These are phyloP conservation scores for Epichloe scottii DNA, from an alignment of 2,329 filamentous ascomycete genomes.

Conservation along the genomic window DNA sequence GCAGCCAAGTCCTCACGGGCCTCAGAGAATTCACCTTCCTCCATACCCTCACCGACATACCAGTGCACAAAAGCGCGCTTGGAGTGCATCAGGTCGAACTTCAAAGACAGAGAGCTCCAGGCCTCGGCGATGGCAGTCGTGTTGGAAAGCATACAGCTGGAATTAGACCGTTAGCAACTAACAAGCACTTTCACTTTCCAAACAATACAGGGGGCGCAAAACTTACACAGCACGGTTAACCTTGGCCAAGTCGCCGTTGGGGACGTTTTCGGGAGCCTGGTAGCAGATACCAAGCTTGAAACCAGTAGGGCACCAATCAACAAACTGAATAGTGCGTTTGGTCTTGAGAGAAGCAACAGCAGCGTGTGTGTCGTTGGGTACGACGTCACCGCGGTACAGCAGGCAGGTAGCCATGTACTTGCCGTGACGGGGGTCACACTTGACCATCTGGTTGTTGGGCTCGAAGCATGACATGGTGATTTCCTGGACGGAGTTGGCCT, in stretches of 20 bases:
- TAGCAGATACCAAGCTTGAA: constrained; percentile 99
- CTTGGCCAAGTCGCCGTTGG: constrained; percentile 93
- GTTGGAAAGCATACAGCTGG: constrained; percentile 94
- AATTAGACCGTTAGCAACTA: constrained; percentile 12
- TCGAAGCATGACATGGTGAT: constrained; percentile 99
- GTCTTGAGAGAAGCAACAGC: constrained; percentile 96
- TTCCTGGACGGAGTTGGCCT: constrained; percentile 96
- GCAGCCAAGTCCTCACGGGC: constrained; percentile 97
- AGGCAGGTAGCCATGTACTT: constrained; percentile 99
- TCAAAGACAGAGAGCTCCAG: constrained; percentile 90
- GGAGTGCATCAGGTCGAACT: constrained; percentile 99
- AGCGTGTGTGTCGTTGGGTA: constrained; percentile 86
- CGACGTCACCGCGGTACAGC: constrained; percentile 96
- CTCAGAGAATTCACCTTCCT: constrained; percentile 99
- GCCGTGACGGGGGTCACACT: constrained; percentile 95
- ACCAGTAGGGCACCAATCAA: constrained; percentile 99
- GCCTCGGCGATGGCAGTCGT: constrained; percentile 97
- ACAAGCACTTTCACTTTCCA: neutral
- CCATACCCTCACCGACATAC: constrained; percentile 99
- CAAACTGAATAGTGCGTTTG: constrained; percentile 98
- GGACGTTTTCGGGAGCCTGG: constrained; percentile 91
- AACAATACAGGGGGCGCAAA: neutral
- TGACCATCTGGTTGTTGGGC: constrained; percentile 99
- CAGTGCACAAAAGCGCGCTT: constrained; percentile 99
- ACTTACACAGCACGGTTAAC: constrained; percentile 96